phyloP scores from a whole-genome alignment of 2,329 filamentous ascomycete species.

The Xylariales sp. region DNA sequence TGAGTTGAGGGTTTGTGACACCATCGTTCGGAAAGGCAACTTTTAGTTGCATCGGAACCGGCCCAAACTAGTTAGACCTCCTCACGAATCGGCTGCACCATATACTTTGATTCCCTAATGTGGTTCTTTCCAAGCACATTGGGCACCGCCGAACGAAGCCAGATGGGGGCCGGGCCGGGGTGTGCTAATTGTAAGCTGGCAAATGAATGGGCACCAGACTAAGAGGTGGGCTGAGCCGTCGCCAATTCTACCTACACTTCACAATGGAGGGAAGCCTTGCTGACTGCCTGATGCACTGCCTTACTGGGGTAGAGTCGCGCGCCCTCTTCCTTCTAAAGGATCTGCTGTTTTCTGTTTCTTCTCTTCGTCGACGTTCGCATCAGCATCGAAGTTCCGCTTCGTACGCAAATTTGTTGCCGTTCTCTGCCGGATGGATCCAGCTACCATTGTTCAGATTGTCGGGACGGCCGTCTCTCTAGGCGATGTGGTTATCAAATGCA shows the following conservation, averaged over 20 bases:
- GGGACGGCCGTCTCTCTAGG: slow-evolving; percentile 11
- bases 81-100: no score
- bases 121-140: no score
- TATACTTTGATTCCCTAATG: no score
- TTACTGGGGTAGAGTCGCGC: not conserved
- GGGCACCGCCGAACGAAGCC: no score
- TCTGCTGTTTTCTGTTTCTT: not conserved
- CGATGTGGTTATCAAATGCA: slow-evolving; percentile 30
- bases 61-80: no score
- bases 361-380: not conserved
- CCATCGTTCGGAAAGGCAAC: no score
- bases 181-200: no score
- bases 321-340: no score
- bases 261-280: not conserved
- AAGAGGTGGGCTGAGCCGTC: not conserved
- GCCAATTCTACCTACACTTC: not conserved
- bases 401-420: not conserved
- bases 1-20: no score
- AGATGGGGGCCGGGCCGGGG: no score
- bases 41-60: no score
- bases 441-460: slow-evolving; percentile 19
- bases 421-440: slow-evolving; percentile 17
- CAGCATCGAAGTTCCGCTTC: not conserved
- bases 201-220: not conserved
- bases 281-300: not conserved